A percentile compares a stretch with the other conserved stretches of the same genome.
Conservation (phyloP, 2,329 filamentous ascomycete species). For the Phialemoniopsis sp. region DNA sequence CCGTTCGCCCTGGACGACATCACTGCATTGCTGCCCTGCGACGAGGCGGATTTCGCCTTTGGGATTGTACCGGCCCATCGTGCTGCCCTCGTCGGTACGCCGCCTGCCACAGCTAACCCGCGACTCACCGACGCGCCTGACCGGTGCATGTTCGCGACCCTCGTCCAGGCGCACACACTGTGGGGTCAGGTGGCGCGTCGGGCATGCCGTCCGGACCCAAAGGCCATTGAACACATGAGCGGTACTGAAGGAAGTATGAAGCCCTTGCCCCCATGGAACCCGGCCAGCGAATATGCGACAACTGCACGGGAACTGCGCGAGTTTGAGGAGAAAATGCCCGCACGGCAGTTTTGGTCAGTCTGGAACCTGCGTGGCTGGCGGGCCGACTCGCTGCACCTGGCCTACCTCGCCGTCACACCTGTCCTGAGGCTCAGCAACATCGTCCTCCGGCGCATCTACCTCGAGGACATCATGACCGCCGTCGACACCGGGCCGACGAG, state of each 20-base stretch:
- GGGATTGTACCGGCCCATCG: constrained; percentile 18
- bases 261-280: constrained; percentile 10
- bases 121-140: constrained; percentile 12
- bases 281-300: constrained; percentile 9
- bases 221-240: constrained; percentile 3
- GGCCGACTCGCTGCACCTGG: constrained; percentile 23
- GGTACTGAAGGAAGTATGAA: neutral
- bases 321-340: constrained; percentile 20
- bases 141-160: constrained; percentile 26
- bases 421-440: constrained; percentile 25
- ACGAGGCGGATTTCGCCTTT: constrained; percentile 29
- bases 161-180: constrained; percentile 26
- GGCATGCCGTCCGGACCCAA: constrained; percentile 11
- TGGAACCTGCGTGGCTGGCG: constrained; percentile 28
- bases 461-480: constrained; percentile 24
- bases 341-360: constrained; percentile 20
- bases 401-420: constrained; percentile 24
- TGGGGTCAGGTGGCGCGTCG: constrained; percentile 26
- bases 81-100: constrained; percentile 23
- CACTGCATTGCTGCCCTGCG: constrained; percentile 24
- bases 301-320: constrained; percentile 12
- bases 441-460: constrained; percentile 19
- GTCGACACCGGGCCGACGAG: constrained; percentile 14
- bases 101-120: constrained; percentile 17
- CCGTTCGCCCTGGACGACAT: constrained; percentile 25